Percentiles rank a stretch among this genome's conserved stretches.
Evolutionary conservation across 495 filamentous ascomycete genomes (phyloP).

Genomic region (Hypoxylon fuscum): DNA sequence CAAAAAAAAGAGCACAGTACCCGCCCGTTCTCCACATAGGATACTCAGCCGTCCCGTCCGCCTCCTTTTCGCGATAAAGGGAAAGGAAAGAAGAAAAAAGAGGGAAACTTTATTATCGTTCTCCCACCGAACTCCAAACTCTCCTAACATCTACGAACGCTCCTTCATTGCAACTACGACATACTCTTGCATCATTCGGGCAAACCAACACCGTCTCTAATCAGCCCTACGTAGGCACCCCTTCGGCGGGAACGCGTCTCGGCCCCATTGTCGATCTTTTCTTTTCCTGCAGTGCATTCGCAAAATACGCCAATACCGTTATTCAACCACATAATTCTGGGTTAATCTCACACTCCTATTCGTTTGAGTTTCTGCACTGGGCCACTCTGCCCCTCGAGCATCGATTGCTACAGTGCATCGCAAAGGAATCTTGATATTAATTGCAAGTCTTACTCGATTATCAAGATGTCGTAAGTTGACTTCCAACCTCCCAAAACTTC

Average conservation of each 20-base stretch:
- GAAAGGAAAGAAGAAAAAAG: conserved; percentile 10
- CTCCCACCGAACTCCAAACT: conserved; percentile 3
- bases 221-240: conserved; percentile 19
- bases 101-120: conserved; percentile 11
- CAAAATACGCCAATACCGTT: conserved; percentile 6
- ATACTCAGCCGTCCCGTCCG: conserved; percentile 22
- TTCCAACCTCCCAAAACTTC: background rate
- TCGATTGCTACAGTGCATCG: background rate
- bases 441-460: background rate
- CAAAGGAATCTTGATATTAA: background rate
- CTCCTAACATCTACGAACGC: conserved; percentile 13
- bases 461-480: conserved; percentile 42
- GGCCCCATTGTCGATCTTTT: conserved; percentile 29
- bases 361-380: background rate
- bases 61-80: conserved; percentile 35
- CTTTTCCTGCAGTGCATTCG: conserved; percentile 1
- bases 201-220: conserved; percentile 9
- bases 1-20: conserved; percentile 31
- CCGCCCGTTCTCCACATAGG: conserved; percentile 33
- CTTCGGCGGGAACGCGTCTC: conserved; percentile 18
- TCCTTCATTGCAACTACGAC: conserved; percentile 17
- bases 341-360: conserved; percentile 3
- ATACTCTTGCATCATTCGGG: conserved; percentile 14
- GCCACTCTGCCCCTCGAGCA: conserved; percentile 9
- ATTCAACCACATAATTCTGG: conserved; percentile 20